Evolutionary conservation across 2,329 filamentous ascomycete species (phyloP), one percentile per base, ranked within the genome.

Genomic region (Neophaeococcomyces mojaviensis): DNA sequence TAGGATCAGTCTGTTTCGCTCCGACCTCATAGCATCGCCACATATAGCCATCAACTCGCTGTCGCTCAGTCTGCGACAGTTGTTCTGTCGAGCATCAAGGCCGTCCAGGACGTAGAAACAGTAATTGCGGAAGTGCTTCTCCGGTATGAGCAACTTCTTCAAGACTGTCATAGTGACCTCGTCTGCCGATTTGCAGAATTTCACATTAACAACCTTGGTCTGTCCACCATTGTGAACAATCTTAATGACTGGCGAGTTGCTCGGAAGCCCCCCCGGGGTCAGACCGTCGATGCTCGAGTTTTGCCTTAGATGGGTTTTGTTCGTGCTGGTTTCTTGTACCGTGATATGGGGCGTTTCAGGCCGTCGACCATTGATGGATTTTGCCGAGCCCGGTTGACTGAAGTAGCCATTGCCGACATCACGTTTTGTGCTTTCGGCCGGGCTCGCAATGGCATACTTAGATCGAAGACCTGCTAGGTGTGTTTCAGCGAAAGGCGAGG

Each of bases 91-190:
- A 1, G 89, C 82, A 39, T 96, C 88, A 32, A 88, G 72, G 41
- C 89, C 90, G 55, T 87, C 83, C 48, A 97, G 73, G 1, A 95
- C 84, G 73, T 92, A 97, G 69, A 98, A 97, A 70, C 89, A 96
- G 68, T 95, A 97, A 60, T 94, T 95, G 58, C 88, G 81, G 62
- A 92, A 86, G 59, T 96, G 88, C 52, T 90, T 86, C 61, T 95
- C 88, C 18, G 88, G 86, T 24, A 95, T 76, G 33, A 82, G 81
- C 53, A 95, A 86, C 64, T 97, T 97, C 55, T 84, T 81, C 36
- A 97, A 69, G 0, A 92, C 94, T 50, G 87, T 84, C 37, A 88
- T 77, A 72, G 96, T 90, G 43, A 97, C 86, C 55, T 97, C 88
- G 59, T 96, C 92, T 50, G 88, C 86, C 4, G 85, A 92, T 60